phyloP scores from a whole-genome alignment of 108 stramenopile species.

The Bacterosira constricta region DNA sequence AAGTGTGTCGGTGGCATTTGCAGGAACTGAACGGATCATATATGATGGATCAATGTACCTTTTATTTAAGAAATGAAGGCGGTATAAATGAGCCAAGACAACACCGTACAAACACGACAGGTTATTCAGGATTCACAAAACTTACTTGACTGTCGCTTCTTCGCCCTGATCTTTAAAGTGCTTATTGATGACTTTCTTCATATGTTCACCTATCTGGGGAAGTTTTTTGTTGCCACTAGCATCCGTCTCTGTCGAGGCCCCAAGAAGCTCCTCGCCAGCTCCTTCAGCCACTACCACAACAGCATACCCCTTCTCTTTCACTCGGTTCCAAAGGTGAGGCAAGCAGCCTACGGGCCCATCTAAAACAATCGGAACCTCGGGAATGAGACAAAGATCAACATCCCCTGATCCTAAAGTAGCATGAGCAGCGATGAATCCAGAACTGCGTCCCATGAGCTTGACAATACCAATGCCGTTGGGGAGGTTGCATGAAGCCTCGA shows the following conservation, averaged over 20 bases:
- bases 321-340: constrained; percentile 81
- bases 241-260: constrained; percentile 86
- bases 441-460: constrained; percentile 95
- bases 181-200: constrained; percentile 78
- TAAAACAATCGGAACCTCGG: constrained; percentile 94
- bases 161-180: constrained; percentile 81
- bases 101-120: constrained; percentile 1
- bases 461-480: constrained; percentile 97
- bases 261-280: constrained; percentile 95
- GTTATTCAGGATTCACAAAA: too few species aligned
- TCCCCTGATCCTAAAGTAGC: constrained; percentile 91
- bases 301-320: constrained; percentile 95
- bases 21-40: constrained; percentile 96
- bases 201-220: constrained; percentile 91
- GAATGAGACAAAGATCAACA: constrained; percentile 95
- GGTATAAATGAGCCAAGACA: not conserved
- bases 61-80: constrained; percentile 1
- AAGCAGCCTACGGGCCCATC: constrained; percentile 92
- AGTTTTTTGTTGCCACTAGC: constrained; percentile 96
- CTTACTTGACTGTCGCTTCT: constrained; percentile 71
- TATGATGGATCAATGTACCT: constrained; percentile 98
- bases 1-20: constrained; percentile 92
- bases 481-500: constrained; percentile 94
- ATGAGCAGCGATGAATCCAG: constrained; percentile 94
- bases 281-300: constrained; percentile 99